These are phyloP conservation scores for Fusarium pilosicola DNA, from an alignment of 2,329 filamentous ascomycete genomes.

Conservation along the genomic window DNA sequence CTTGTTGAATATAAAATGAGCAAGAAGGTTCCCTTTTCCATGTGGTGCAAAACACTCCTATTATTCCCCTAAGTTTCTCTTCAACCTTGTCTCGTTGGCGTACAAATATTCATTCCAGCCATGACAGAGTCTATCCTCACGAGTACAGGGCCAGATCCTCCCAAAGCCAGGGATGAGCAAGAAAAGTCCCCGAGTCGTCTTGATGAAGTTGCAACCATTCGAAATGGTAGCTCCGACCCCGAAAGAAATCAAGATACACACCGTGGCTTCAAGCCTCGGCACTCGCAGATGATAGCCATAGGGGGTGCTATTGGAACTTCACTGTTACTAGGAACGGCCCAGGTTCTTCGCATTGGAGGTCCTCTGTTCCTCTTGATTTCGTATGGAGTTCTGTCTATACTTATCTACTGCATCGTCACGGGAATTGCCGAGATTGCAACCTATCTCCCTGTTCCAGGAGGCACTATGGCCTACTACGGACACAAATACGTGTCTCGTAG, in stretches of 20 bases:
- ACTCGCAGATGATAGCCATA: neutral
- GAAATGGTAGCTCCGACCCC: neutral
- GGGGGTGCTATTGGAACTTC: neutral
- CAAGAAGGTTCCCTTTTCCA: neutral
- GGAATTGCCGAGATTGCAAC: constrained; percentile 42
- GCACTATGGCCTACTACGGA: constrained; percentile 40
- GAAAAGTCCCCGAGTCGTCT: neutral
- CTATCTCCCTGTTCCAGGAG: constrained; percentile 38
- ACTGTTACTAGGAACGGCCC: neutral
- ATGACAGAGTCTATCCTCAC: neutral
- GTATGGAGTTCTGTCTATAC: neutral
- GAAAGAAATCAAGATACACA: neutral
- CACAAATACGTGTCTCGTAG: constrained; percentile 43
- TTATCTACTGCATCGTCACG: neutral
- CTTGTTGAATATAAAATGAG: neutral
- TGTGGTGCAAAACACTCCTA: neutral
- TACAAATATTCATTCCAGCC: neutral
- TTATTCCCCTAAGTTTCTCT: neutral
- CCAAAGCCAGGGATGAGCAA: neutral
- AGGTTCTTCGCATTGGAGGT: neutral
- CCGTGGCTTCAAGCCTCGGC: neutral
- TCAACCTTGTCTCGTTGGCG: neutral
- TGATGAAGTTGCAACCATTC: neutral
- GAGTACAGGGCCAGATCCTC: neutral
- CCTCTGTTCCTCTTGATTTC: neutral